Conservation (phyloP, 2,329 filamentous ascomycete species). For the Rhexocercosporidium sp. region DNA sequence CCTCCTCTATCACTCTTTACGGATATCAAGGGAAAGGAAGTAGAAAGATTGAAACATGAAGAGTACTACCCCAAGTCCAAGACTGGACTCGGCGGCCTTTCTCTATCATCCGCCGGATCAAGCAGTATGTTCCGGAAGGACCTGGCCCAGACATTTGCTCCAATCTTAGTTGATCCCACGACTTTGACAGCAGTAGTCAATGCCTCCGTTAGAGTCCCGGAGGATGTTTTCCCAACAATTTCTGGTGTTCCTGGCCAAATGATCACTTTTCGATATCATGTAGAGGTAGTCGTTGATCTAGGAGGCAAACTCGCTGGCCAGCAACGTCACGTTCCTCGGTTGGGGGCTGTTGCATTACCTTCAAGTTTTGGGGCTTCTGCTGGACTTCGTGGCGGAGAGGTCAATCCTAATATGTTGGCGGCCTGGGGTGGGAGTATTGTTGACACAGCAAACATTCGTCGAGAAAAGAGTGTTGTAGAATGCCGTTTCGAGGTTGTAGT, state of each 20-base stretch:
- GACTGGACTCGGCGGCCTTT: conserved; percentile 84
- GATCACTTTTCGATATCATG: conserved; percentile 93
- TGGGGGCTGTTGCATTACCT: conserved; percentile 38
- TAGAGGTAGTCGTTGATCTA: conserved; percentile 91
- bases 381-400: conserved; percentile 41
- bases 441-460: conserved; percentile 83
- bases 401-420: conserved; percentile 52
- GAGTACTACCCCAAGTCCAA: conserved; percentile 87
- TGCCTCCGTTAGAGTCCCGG: conserved; percentile 83
- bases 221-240: conserved; percentile 92
- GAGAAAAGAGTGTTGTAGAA: conserved; percentile 90
- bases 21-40: conserved; percentile 61
- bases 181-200: conserved; percentile 81
- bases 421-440: conserved; percentile 73
- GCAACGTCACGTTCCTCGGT: conserved; percentile 45
- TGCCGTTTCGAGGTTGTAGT: conserved; percentile 87
- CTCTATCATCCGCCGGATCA: conserved; percentile 82
- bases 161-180: conserved; percentile 83
- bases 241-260: conserved; percentile 87
- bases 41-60: conserved; percentile 69
- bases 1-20: conserved; percentile 58
- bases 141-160: conserved; percentile 84
- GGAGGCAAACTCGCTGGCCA: conserved; percentile 84
- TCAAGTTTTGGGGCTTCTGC: conserved; percentile 30
- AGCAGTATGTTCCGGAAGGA: conserved; percentile 97